Evolutionary conservation across 208 protist species (phyloP).

Genomic region (Leishmania arabica): DNA sequence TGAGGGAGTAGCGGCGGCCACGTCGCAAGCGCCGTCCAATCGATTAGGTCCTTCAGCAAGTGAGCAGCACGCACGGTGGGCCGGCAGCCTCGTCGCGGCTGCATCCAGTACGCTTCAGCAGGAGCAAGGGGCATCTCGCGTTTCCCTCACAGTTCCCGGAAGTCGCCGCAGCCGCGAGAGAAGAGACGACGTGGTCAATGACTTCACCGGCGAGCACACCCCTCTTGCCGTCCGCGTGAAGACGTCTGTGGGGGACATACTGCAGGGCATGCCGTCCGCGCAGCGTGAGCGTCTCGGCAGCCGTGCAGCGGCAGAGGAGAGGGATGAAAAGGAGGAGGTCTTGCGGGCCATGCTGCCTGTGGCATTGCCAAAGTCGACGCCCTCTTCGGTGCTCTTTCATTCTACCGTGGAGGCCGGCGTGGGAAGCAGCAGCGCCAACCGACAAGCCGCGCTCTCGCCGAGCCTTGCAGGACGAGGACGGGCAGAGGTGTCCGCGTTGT

Average conservation of each 20-base stretch:
- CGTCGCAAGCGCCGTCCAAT: neutral
- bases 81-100: conserved; percentile 24
- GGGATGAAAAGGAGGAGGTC: conserved; percentile 11
- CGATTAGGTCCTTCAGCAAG: conserved; percentile 13
- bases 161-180: neutral
- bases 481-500: neutral
- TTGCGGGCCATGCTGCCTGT: neutral
- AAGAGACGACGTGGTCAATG: neutral
- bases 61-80: conserved; percentile 26
- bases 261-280: conserved; percentile 21
- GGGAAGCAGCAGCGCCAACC: neutral
- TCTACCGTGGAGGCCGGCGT: neutral
- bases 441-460: neutral
- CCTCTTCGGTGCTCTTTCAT: neutral
- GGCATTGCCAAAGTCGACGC: neutral
- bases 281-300: conserved; percentile 25
- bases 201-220: neutral
- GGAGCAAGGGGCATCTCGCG: neutral
- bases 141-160: neutral
- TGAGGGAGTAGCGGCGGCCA: neutral
- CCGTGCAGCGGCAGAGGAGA: conserved; percentile 16
- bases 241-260: conserved; percentile 9
- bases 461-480: too few species aligned
- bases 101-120: conserved; percentile 3
- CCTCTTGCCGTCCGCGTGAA: conserved; percentile 25